Percentiles rank a stretch among this genome's conserved stretches.
Evolutionary conservation across 306 rosid species (phyloP).

Genomic region (Carpinus viminea): DNA sequence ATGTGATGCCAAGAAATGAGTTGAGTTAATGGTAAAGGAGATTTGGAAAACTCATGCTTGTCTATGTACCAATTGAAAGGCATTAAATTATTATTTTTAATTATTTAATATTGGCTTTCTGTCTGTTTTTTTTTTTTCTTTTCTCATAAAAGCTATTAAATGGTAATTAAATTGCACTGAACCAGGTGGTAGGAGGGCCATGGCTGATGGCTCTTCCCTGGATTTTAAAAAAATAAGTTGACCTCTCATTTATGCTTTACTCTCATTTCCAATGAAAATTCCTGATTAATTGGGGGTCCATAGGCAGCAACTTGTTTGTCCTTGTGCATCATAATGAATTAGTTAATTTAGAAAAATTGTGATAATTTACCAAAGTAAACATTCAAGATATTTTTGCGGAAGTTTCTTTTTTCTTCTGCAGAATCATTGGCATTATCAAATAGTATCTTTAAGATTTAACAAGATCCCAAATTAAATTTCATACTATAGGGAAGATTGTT

Average conservation of each 20-base stretch:
- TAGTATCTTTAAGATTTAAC: not conserved
- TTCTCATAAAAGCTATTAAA: not conserved
- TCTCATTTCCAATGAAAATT: too few relatives aligned
- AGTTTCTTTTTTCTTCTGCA: not conserved
- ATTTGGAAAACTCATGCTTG: constrained; percentile 9
- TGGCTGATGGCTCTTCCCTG: too few relatives aligned
- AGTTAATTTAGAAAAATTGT: not conserved
- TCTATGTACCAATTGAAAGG: not conserved
- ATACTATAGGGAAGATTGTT: not conserved
- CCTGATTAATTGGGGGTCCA: too few relatives aligned
- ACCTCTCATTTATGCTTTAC: too few relatives aligned
- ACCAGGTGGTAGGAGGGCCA: too few relatives aligned
- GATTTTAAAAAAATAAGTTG: too few relatives aligned
- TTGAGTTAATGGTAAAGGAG: not conserved
- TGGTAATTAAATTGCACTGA: not conserved
- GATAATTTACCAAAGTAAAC: not conserved
- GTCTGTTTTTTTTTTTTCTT: not conserved
- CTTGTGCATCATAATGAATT: not conserved
- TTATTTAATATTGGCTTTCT: too few relatives aligned
- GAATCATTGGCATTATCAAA: not conserved
- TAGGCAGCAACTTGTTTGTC: not conserved
- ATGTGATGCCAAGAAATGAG: too few relatives aligned
- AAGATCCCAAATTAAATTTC: not conserved
- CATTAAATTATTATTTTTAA: not conserved
- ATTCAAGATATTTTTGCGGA: too few relatives aligned